Evolutionary conservation across 179 eudicot species (phyloP).

Genomic region (Silene vulgaris): DNA sequence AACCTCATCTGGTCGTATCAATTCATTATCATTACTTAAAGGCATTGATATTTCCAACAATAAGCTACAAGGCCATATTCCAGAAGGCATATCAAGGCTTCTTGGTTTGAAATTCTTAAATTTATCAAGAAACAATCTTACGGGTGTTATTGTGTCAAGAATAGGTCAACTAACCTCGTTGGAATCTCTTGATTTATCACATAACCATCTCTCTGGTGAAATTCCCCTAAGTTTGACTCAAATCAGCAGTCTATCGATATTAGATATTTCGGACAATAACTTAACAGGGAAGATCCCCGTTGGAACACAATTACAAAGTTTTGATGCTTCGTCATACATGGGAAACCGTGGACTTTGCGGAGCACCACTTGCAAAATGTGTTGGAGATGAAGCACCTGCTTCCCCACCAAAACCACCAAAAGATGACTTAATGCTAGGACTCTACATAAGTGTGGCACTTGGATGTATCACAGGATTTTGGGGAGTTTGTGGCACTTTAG

Average conservation of each 20-base stretch:
- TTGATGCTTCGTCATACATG: background rate
- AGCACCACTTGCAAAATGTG: background rate
- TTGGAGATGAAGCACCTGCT: background rate
- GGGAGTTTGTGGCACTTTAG: slow-evolving; percentile 22
- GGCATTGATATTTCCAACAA: background rate
- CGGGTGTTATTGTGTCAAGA: background rate
- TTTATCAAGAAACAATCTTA: background rate
- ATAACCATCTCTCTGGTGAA: background rate
- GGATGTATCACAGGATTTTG: slow-evolving; percentile 23
- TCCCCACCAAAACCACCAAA: too few relatives aligned
- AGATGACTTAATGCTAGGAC: background rate
- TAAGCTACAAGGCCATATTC: background rate
- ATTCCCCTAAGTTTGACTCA: background rate
- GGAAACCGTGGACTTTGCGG: background rate
- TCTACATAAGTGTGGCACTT: slow-evolving; percentile 23
- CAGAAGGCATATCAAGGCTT: background rate
- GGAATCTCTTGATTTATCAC: background rate
- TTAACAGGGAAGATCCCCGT: background rate
- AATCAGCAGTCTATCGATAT: background rate
- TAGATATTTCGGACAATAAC: background rate
- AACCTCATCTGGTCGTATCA: too few relatives aligned
- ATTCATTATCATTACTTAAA: background rate
- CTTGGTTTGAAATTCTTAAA: background rate
- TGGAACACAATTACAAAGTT: background rate
- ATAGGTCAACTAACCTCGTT: background rate